Base-by-base conservation (phyloP, 106 monocot species). In the Dioscorea dumetorum region DNA sequence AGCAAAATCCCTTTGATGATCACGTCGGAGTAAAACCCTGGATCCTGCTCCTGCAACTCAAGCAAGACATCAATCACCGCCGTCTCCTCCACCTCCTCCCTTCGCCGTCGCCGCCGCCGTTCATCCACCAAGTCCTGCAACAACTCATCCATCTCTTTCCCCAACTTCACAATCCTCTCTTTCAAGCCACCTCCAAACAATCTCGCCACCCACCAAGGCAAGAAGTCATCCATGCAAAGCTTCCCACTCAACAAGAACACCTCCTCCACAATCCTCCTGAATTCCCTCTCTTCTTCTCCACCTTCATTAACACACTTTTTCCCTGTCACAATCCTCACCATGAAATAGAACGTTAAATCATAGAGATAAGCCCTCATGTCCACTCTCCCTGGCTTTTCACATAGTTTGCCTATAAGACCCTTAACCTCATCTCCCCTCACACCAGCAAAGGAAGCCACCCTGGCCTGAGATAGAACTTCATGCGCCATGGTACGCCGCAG, bases 1-100 rank as follows among this genome's bases (percentile, higher is more conserved):
- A 76, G 2, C 10, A 75, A 33, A 28, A 82, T 5, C 22, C 76
- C 82, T 58, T 79, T 79, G 58, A 82, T 76, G 62, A 79, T 11
- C 22, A 61, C 67, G 19, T 86, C 79, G 18, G 70, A 76, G 73
- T 82, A 79, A 24, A 52, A 53, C 3, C 69, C 60, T 14, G 69
- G 60, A 24, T 70, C 78, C 4, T 21, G 57, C 31, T 71, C 64
- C 61, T 76, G 77, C 33, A 74, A 48, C 20, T 33, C 33, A 18
- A 80, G 48, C 64, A 84, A 12, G 1, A 62, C 69, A 21, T 72
- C 79, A 5, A 83, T 60, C 35, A 76, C 61, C 2, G 54, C 63
- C n/a, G 12, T 74, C 51, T 48, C 58, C 24, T 52, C 21, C 41
- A 61, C 32, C 19, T 22, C 18, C 12, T 15, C 18, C 19, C 4